Evolutionary conservation across 2,329 filamentous ascomycete species (phyloP).

Genomic region (Monosporascus sp.): DNA sequence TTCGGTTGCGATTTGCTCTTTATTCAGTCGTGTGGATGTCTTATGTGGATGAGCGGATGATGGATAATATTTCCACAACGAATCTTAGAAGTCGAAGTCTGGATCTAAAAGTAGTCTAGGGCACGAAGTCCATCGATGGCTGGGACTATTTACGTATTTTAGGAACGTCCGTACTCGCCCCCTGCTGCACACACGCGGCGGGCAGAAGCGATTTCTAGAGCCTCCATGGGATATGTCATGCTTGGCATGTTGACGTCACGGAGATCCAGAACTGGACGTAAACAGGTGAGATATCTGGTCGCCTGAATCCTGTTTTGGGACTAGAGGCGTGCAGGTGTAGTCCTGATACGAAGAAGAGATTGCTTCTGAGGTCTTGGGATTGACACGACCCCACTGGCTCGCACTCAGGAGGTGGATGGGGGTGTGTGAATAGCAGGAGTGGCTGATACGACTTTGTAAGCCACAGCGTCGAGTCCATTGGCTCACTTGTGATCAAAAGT

Average conservation of each 20-base stretch:
- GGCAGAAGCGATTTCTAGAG: neutral
- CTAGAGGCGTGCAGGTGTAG: neutral
- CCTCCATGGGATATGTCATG: slow-evolving; percentile 4
- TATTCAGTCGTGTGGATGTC: neutral
- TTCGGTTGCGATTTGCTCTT: neutral
- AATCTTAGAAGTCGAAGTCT: too few relatives aligned
- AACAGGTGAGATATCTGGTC: neutral
- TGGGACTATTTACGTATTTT: slow-evolving; percentile 14
- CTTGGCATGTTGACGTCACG: slow-evolving; percentile 10
- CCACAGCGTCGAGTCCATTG: neutral
- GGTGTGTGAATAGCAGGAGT: neutral
- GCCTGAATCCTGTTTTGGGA: slow-evolving; percentile 11
- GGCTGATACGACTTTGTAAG: neutral
- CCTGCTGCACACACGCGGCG: neutral
- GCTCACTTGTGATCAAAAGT: neutral
- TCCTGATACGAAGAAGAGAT: neutral
- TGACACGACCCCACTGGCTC: neutral
- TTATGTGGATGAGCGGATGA: neutral
- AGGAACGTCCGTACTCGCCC: neutral
- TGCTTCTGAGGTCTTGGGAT: neutral
- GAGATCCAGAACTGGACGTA: slow-evolving; percentile 4
- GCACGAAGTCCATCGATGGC: neutral
- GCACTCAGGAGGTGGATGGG: neutral
- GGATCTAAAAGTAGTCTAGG: neutral
- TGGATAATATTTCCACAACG: neutral